These are phyloP conservation scores for Fremontodendron californicum DNA, from an alignment of 345 rosid genomes.

Conservation along the genomic window DNA sequence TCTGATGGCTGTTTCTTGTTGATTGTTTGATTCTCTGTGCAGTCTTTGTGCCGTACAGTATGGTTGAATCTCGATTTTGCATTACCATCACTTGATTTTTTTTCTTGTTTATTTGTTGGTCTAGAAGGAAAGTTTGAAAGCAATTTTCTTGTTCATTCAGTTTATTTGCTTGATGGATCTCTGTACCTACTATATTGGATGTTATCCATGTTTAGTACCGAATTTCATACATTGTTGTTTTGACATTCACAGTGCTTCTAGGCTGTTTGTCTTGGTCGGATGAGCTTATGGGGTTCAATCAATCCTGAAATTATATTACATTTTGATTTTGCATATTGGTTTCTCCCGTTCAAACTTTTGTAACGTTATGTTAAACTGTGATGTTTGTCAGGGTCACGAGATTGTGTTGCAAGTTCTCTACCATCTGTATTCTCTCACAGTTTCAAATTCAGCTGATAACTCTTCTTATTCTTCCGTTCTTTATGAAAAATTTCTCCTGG, in stretches of 20 bases:
- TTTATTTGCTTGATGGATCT: neutral
- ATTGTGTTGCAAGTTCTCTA: conserved; percentile 77
- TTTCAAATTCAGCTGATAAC: conserved; percentile 40
- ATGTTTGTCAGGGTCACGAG: conserved; percentile 74
- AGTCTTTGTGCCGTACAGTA: neutral
- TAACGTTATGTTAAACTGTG: neutral
- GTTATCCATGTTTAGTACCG: neutral
- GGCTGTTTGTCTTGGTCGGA: neutral
- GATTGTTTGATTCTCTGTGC: neutral
- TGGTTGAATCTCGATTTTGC: neutral
- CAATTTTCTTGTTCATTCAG: neutral
- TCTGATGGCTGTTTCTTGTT: neutral
- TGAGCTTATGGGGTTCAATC: neutral
- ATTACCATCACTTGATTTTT: neutral
- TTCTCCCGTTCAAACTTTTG: conserved; percentile 17
- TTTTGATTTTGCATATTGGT: conserved; percentile 1
- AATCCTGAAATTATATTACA: neutral
- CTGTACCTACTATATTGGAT: neutral
- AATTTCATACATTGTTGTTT: neutral
- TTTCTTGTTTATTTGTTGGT: conserved; percentile 5
- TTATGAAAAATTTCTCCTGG: conserved; percentile 79
- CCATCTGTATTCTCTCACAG: conserved; percentile 63
- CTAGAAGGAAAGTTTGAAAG: neutral
- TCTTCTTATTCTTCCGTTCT: conserved; percentile 44
- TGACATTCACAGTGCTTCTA: neutral